Evolutionary conservation across 2,329 filamentous ascomycete species (phyloP), one percentile per base, ranked within the genome.

Genomic region (Colletotrichum sp.): DNA sequence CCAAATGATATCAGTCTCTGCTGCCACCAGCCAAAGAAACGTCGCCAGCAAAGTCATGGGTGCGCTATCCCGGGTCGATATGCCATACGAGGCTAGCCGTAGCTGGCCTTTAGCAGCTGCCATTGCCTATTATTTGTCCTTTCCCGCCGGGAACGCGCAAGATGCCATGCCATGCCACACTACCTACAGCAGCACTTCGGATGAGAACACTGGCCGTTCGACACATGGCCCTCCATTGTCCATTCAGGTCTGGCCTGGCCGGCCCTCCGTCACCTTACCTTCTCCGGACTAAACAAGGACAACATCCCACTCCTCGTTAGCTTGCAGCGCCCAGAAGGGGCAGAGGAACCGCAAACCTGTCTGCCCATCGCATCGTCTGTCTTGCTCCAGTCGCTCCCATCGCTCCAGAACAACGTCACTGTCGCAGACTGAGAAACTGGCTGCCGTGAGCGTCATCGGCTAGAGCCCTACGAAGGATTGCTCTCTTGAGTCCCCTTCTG

Each of bases 11-110:
- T 73, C 73, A 76, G 69, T 63, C 32, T 52, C 39, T 52, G 34
- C 64, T 10, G n/a, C 24, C 70, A 16, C 30, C 57, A 73, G 59
- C 73, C 73, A 76, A 76, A 76, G 73, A 76, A 39, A 76, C 64
- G 64, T 57, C 70, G 73, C 73, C 73, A 76, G 69, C 73, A 69
- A 73, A 76, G 73, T 69, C 73, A 76, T 69, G 73, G 70, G 70
- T 69, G 69, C 70, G 57, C 70, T 36, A 71, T 73, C 69, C 73
- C 70, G 73, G 64, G 8, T 76, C 73, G 64, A 69, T 73, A 73
- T 73, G 59, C 73, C 73, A 69, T 73, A 76, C 64, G 71, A 69
- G 73, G 73, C 73, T 76, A 76, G 73, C 70, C 59, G 30, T 52
- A 52, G 44, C 44, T 52, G 44, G 44, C n/a, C n/a, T 52, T 52